Conservation (phyloP, 2,329 filamentous ascomycete genomes). For the Dactylonectria macrodidyma region DNA sequence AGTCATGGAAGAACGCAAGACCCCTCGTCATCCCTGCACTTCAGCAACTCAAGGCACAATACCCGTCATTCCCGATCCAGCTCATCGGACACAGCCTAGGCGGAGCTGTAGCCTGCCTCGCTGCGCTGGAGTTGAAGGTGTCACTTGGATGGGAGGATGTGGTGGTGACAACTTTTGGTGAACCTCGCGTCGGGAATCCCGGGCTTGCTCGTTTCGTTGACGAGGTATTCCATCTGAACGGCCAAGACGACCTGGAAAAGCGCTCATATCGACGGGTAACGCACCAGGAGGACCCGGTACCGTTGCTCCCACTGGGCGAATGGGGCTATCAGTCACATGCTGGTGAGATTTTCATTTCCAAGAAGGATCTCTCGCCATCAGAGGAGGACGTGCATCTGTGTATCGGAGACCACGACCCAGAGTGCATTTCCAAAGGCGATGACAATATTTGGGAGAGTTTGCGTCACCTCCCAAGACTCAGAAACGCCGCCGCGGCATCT, state of each 20-base stretch:
- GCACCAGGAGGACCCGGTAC: slow-evolving; percentile 89
- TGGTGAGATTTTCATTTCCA: slow-evolving; percentile 89
- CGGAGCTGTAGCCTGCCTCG: slow-evolving; percentile 91
- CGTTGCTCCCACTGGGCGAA: slow-evolving; percentile 85
- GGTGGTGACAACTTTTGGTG: slow-evolving; percentile 92
- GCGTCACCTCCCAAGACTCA: slow-evolving; percentile 43
- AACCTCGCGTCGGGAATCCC: slow-evolving; percentile 78
- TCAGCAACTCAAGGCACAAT: slow-evolving; percentile 67
- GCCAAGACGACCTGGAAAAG: slow-evolving; percentile 50
- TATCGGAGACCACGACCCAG: slow-evolving; percentile 77
- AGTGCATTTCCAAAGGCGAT: slow-evolving; percentile 78
- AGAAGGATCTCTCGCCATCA: slow-evolving; percentile 77
- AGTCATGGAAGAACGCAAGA: slow-evolving; percentile 85
- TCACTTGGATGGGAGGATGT: slow-evolving; percentile 81
- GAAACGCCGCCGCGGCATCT: slow-evolving; percentile 44
- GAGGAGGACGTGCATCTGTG: slow-evolving; percentile 80
- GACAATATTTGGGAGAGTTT: slow-evolving; percentile 50
- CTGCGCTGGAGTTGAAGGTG: slow-evolving; percentile 82
- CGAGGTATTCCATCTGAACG: slow-evolving; percentile 62
- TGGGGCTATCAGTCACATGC: slow-evolving; percentile 91
- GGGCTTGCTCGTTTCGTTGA: slow-evolving; percentile 71
- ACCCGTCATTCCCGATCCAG: slow-evolving; percentile 81
- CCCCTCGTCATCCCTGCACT: slow-evolving; percentile 78
- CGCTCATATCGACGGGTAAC: slow-evolving; percentile 82
- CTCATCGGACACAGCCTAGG: slow-evolving; percentile 94